These are phyloP conservation scores for Barnettozyma wickerhamii DNA, from an alignment of 805 yeast species.

Conservation along the genomic window DNA sequence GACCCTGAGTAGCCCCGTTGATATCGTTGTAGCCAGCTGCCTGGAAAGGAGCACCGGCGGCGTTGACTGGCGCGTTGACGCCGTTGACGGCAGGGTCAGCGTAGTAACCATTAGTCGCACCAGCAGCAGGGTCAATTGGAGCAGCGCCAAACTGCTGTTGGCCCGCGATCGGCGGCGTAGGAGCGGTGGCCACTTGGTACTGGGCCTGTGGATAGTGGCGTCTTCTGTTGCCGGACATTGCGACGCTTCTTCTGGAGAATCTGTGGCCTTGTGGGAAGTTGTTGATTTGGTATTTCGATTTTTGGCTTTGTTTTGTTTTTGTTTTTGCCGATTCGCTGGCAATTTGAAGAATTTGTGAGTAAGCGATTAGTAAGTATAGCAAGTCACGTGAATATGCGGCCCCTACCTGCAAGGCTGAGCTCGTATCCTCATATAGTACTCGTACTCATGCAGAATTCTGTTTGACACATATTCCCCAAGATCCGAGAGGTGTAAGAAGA, in stretches of 20 bases:
- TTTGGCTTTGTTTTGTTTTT: constrained; percentile 4
- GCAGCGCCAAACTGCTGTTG: constrained; percentile 6
- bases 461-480: too few relatives aligned
- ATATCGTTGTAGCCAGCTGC: constrained; percentile 13
- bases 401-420: too few relatives aligned
- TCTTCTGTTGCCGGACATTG: constrained; percentile 27
- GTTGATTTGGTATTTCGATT: not conserved
- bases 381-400: too few relatives aligned
- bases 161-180: constrained; percentile 8
- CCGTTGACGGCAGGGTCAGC: not conserved
- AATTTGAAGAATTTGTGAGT: too few relatives aligned
- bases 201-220: constrained; percentile 31
- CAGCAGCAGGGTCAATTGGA: constrained; percentile 1
- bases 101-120: not conserved
- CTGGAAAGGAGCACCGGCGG: constrained; percentile 15
- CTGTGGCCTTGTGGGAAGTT: too few relatives aligned
- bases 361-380: too few relatives aligned
- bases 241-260: too few relatives aligned
- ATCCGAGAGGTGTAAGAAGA: not conserved
- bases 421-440: too few relatives aligned
- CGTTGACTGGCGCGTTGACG: constrained; percentile 11
- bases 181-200: constrained; percentile 16
- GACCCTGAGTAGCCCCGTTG: constrained; percentile 17
- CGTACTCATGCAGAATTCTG: too few relatives aligned
- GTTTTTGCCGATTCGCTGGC: constrained; percentile 6